These are phyloP conservation scores for Fusarium nygamai DNA, from an alignment of 2,329 filamentous ascomycete genomes.

Conservation along the genomic window DNA sequence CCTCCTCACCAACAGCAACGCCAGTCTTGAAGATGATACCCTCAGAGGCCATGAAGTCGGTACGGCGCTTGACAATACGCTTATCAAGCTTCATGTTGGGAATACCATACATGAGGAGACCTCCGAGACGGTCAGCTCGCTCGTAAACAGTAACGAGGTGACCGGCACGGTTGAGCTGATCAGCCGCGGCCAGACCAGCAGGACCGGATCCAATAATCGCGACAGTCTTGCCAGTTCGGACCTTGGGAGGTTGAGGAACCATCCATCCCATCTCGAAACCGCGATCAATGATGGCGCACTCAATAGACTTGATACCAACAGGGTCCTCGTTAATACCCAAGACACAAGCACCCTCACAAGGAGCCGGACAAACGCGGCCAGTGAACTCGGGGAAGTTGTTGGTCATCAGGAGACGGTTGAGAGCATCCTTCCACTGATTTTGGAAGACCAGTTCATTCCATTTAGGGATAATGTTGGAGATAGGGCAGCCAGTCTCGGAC, in stretches of 20 bases:
- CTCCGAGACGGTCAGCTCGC: slow-evolving; percentile 88
- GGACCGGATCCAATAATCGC: slow-evolving; percentile 93
- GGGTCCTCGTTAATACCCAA: slow-evolving; percentile 97
- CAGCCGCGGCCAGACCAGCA: slow-evolving; percentile 87
- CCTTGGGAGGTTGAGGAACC: slow-evolving; percentile 80
- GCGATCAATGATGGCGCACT: slow-evolving; percentile 97
- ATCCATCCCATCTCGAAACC: slow-evolving; percentile 99
- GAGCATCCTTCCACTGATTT: slow-evolving; percentile 87
- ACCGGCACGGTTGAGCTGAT: slow-evolving; percentile 93
- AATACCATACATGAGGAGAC: slow-evolving; percentile 97
- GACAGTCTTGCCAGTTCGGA: slow-evolving; percentile 87
- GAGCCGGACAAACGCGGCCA: slow-evolving; percentile 94
- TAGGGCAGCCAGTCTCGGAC: slow-evolving; percentile 93
- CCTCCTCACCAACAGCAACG: slow-evolving; percentile 79
- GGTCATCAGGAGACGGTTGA: slow-evolving; percentile 92
- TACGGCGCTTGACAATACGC: slow-evolving; percentile 93
- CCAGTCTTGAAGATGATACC: slow-evolving; percentile 85
- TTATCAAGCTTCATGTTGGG: slow-evolving; percentile 99
- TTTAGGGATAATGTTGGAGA: slow-evolving; percentile 97
- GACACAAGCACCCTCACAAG: slow-evolving; percentile 95
- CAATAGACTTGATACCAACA: slow-evolving; percentile 97
- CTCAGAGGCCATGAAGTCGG: slow-evolving; percentile 93
- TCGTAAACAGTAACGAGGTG: slow-evolving; percentile 92
- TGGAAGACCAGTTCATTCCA: slow-evolving; percentile 87
- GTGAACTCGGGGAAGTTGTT: slow-evolving; percentile 99